Conservation (phyloP, 2,329 filamentous ascomycete species). For the Colletotrichum acutatum region DNA sequence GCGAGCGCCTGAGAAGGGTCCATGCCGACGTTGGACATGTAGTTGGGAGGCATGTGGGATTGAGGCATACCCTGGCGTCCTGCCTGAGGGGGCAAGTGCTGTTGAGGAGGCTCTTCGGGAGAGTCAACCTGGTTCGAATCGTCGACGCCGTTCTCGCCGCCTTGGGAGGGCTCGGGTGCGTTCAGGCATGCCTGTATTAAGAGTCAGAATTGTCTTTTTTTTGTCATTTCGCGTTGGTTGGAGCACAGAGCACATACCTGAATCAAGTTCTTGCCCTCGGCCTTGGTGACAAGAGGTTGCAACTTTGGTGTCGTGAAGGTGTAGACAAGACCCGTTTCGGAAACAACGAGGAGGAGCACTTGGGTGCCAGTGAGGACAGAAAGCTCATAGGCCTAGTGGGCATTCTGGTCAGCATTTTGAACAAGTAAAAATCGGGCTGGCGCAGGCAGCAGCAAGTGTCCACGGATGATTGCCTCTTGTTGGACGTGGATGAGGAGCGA, state of each 20-base stretch:
- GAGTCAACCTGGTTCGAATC: conserved; percentile 84
- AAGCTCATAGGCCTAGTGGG: conserved; percentile 86
- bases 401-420: conserved; percentile 32
- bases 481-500: neutral
- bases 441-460: neutral
- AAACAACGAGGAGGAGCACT: conserved; percentile 95
- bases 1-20: conserved; percentile 83
- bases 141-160: conserved; percentile 84
- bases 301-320: conserved; percentile 99
- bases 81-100: conserved; percentile 77
- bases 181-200: conserved; percentile 87
- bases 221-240: too few relatives aligned
- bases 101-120: conserved; percentile 86
- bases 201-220: neutral
- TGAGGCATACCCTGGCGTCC: conserved; percentile 72
- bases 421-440: neutral
- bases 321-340: conserved; percentile 96
- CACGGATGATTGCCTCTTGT: too few relatives aligned
- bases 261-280: conserved; percentile 98
- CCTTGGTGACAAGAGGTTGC: conserved; percentile 96
- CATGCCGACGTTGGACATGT: conserved; percentile 72
- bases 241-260: conserved; percentile 73
- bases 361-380: conserved; percentile 98
- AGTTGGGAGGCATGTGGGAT: conserved; percentile 72
- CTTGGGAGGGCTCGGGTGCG: conserved; percentile 87